Conservation (phyloP, 768 basidiomycete genomes). For the Amanita brunnescens region DNA sequence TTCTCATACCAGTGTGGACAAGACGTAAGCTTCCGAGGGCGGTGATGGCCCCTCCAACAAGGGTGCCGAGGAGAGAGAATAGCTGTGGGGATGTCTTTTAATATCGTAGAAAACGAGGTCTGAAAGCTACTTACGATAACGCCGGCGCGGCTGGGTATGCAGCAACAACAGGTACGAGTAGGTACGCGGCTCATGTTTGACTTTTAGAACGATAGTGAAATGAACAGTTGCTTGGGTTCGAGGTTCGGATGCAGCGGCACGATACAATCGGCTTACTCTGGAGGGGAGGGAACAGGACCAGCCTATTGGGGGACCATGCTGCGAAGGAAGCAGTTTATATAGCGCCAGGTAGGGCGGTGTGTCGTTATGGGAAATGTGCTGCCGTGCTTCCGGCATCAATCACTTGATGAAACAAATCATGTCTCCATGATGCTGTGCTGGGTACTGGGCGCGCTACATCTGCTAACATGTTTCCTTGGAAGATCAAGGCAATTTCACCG, state of each 20-base stretch:
- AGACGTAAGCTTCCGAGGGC: conserved; percentile 29
- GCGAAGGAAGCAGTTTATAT: conserved; percentile 23
- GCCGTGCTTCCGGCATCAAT: background rate
- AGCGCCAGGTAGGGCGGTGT: conserved; percentile 7
- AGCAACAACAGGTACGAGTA: conserved; percentile 41
- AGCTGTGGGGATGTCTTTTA: conserved; percentile 17
- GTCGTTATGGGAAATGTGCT: background rate
- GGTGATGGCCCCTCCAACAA: conserved; percentile 32
- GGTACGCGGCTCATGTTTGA: conserved; percentile 24
- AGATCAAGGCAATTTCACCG: background rate
- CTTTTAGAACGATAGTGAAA: conserved; percentile 6
- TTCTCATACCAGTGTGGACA: conserved; percentile 24
- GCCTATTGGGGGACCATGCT: conserved; percentile 25
- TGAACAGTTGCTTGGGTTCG: conserved; percentile 13
- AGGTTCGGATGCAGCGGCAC: conserved; percentile 22
- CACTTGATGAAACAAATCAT: background rate
- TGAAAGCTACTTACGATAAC: conserved; percentile 28
- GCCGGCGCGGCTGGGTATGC: conserved; percentile 40
- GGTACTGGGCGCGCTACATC: background rate
- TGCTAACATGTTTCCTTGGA: too few species aligned
- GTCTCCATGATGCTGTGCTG: background rate
- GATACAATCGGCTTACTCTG: conserved; percentile 12
- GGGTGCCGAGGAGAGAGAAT: conserved; percentile 34
- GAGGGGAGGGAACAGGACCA: conserved; percentile 33
- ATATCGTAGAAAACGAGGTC: background rate